Percentiles rank a stretch among this genome's conserved stretches.
These are phyloP conservation scores for Ampelocalamus luodianensis DNA, from an alignment of 176 grass and related monocot species.

Conservation along the genomic window DNA sequence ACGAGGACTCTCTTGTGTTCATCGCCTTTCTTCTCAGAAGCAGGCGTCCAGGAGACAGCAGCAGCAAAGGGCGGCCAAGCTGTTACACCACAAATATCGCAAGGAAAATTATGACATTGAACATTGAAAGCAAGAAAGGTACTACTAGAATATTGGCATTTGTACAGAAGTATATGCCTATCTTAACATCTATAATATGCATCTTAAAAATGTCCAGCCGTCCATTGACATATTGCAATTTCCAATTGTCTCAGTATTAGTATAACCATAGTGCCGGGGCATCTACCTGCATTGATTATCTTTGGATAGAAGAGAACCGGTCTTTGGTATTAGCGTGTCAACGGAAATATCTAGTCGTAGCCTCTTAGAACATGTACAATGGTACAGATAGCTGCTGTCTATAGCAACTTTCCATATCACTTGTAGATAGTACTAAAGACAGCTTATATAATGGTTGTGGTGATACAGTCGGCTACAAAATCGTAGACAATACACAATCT, in stretches of 20 bases:
- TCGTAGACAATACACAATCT: too few species aligned
- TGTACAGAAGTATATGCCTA: not conserved
- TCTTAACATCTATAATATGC: not conserved
- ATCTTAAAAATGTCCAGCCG: not conserved
- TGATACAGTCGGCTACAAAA: too few species aligned
- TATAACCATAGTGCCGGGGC: not conserved
- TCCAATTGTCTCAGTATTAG: not conserved
- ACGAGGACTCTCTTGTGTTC: not conserved
- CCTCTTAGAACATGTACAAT: too few species aligned
- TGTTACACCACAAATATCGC: conserved; percentile 25
- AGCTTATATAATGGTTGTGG: too few species aligned
- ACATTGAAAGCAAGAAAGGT: not conserved
- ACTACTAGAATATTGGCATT: not conserved
- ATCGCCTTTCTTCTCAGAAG: conserved; percentile 38
- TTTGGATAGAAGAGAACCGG: not conserved
- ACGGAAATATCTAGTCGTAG: not conserved
- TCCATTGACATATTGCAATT: conserved; percentile 13
- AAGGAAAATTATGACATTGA: not conserved
- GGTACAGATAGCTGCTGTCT: too few species aligned
- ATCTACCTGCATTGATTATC: not conserved
- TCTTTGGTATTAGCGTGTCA: conserved; percentile 17
- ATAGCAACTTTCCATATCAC: too few species aligned
- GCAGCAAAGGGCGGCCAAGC: conserved; percentile 63
- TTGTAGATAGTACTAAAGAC: too few species aligned
- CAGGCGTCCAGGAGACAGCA: conserved; percentile 67